A percentile compares a stretch with the other conserved stretches of the same genome.
Evolutionary conservation across 192 early-diverging fungal species (phyloP).

Genomic region (Lunasporangiospora selenospora): DNA sequence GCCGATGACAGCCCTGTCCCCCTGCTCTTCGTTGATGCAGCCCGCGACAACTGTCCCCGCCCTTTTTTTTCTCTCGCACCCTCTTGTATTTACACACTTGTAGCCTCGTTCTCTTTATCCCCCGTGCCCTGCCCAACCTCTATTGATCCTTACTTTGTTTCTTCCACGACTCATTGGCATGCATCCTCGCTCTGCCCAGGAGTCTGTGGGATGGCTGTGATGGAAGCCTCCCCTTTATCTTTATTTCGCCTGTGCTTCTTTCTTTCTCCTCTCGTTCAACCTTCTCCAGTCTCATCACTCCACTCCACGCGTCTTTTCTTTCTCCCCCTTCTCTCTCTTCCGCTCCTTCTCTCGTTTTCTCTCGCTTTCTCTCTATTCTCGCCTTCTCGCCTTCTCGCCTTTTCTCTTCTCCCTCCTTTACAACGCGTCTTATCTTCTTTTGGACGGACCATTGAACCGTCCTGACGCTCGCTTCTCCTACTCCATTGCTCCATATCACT

Average conservation of each 20-base stretch:
- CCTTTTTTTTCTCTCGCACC: not conserved
- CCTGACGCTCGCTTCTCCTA: too few species aligned
- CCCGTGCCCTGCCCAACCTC: not conserved
- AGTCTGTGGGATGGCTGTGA: too few species aligned
- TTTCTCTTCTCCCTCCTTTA: not conserved
- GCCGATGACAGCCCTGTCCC: too few species aligned
- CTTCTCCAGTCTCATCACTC: not conserved
- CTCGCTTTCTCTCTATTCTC: not conserved
- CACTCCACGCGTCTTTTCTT: not conserved
- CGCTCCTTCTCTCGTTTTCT: not conserved
- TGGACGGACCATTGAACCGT: slow-evolving; percentile 4
- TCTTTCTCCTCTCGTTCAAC: not conserved
- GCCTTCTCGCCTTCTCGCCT: not conserved
- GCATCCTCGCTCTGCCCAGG: too few species aligned
- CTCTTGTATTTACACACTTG: too few species aligned
- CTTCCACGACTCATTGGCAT: not conserved
- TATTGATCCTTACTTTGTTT: not conserved
- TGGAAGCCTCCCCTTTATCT: slow-evolving; percentile 14
- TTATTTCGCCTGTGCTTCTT: not conserved
- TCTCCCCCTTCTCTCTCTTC: not conserved
- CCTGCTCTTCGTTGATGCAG: too few species aligned
- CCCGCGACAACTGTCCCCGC: too few species aligned
- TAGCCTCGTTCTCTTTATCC: not conserved
- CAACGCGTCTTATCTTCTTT: not conserved
- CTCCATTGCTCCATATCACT: too few species aligned